phyloP scores from a whole-genome alignment of 176 grass and related monocot species.

The Bromus sterilis region DNA sequence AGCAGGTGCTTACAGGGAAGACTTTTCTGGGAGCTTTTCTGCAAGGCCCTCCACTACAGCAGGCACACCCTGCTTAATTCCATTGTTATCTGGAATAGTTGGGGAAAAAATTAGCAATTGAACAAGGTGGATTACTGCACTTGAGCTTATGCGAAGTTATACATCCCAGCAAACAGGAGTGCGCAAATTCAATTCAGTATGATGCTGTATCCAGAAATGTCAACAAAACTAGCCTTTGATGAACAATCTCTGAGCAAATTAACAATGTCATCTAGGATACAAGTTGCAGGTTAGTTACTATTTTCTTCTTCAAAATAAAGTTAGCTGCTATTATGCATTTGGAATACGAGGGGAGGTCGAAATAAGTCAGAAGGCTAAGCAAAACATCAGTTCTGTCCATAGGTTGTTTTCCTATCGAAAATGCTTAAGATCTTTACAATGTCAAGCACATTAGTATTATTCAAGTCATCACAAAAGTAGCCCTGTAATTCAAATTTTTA shows the following conservation, averaged over 20 bases:
- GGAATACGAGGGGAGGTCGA: not conserved
- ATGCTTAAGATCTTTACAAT: constrained; percentile 1
- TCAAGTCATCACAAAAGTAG: not conserved
- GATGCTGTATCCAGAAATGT: not conserved
- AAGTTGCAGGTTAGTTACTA: not conserved
- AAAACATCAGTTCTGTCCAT: constrained; percentile 1
- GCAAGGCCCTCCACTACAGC: constrained; percentile 8
- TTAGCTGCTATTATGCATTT: not conserved
- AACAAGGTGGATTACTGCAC: not conserved
- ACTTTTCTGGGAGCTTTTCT: constrained; percentile 29
- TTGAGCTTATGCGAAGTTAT: constrained; percentile 1
- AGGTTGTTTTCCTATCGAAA: not conserved
- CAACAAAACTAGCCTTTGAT: not conserved
- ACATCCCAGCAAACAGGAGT: not conserved
- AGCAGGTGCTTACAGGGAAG: constrained; percentile 33
- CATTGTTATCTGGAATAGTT: constrained; percentile 51
- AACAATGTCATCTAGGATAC: not conserved
- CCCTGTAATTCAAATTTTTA: not conserved
- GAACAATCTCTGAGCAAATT: not conserved
- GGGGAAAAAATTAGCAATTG: constrained; percentile 1
- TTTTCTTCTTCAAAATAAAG: not conserved
- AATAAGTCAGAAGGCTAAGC: not conserved
- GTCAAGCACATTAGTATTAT: not conserved
- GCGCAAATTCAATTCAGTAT: not conserved
- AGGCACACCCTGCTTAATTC: constrained; percentile 30